Evolutionary conservation across 768 basidiomycete species (phyloP), one percentile per base, ranked within the genome.

Genomic region (Pleurotus tuoliensis): DNA sequence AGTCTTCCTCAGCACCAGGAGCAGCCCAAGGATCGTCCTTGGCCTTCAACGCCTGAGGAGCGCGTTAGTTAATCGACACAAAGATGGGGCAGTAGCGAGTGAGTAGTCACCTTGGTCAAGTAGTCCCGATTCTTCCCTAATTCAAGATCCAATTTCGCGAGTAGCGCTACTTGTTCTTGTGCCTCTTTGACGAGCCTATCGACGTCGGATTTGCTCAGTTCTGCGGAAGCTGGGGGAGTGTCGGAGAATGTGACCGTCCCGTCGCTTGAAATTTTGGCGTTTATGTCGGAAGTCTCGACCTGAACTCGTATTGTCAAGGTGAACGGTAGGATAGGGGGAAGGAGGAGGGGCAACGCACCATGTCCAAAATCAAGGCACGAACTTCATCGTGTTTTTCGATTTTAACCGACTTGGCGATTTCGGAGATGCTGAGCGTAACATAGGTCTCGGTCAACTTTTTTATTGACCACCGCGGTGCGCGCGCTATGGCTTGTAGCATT

Each of bases 371-470:
- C 47, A 91, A 64, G 3, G 72, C 72, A 25, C 83, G 76, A 9
- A 86, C 83, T 45, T 83, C 81, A 12, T 78, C 81, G 48, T 80
- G 77, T 20, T 63, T 76, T 3, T 79, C 73, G 44, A 84, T 78
- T 53, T 76, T 75, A 63, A 81, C 73, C 9, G 75, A 73, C 13
- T 75, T 76, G 2, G 81, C 86, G 49, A 95, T 91, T 60, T 94
- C 90, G 0, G 77, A 69, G 6, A 94, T 71, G 37, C 86, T 80
- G 13, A 93, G 82, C 0, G 89, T 91, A 40, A 92, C 77, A 63
- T 93, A 96, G 2, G 93, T 93, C 50, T 82, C 81, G 0, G 88
- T 94, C 56, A 94, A 81, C 66, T 84, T 88, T 69, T 83, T 85
- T 62, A 94, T 81, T 47, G 82, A 74, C 85, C 92, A 93, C 16